Percentiles rank a stretch among this genome's conserved stretches.
Conservation (phyloP, 2,329 filamentous ascomycete genomes). For the Escovopsis sp. region DNA sequence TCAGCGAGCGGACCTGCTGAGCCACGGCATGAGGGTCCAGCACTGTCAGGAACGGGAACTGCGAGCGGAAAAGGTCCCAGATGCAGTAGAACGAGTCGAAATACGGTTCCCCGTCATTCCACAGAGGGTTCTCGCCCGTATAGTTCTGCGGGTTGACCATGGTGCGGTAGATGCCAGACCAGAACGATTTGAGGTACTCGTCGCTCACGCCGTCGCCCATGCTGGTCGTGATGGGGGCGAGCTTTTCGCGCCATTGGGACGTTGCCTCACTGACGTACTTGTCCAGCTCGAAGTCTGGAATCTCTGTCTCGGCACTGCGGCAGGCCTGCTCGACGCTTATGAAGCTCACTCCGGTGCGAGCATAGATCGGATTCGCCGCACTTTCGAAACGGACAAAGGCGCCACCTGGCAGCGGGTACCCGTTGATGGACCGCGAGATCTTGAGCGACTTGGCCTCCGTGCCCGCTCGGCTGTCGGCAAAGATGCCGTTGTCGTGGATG, state of each 20-base stretch:
- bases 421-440: constrained; percentile 35
- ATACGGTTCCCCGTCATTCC: constrained; percentile 52
- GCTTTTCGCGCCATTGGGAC: constrained; percentile 44
- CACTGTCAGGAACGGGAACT: constrained; percentile 54
- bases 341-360: constrained; percentile 55
- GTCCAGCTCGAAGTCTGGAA: constrained; percentile 51
- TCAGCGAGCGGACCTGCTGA: constrained; percentile 52
- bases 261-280: constrained; percentile 35
- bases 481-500: constrained; percentile 47
- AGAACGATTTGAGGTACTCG: constrained; percentile 47
- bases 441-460: constrained; percentile 30
- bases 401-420: constrained; percentile 42
- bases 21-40: constrained; percentile 49
- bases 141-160: constrained; percentile 63
- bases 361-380: constrained; percentile 36
- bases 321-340: constrained; percentile 54
- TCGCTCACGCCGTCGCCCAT: constrained; percentile 31
- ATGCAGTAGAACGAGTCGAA: constrained; percentile 67
- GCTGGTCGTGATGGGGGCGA: constrained; percentile 42
- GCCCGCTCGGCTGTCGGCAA: constrained; percentile 40
- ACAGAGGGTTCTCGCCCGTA: constrained; percentile 56
- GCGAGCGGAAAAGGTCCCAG: constrained; percentile 57
- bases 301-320: constrained; percentile 50
- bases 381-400: constrained; percentile 48
- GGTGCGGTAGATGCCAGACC: constrained; percentile 57